These are phyloP conservation scores for Dalbergia cochinchinensis DNA, from an alignment of 306 rosid species.

Conservation along the genomic window DNA sequence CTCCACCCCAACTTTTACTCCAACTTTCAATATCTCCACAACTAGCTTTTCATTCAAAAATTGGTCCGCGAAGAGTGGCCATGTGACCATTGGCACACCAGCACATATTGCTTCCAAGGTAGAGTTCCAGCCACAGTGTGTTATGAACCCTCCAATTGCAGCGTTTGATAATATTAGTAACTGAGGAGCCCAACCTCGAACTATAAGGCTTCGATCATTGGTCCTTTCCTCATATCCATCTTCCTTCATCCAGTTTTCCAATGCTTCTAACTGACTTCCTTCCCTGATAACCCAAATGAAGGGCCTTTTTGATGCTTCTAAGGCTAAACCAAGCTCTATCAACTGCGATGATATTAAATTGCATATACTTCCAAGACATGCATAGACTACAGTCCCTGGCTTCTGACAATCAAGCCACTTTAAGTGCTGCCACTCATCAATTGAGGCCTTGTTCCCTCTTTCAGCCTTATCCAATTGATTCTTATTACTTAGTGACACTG, in stretches of 20 bases:
- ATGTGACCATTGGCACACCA: conserved; percentile 66
- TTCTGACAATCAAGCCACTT: conserved; percentile 63
- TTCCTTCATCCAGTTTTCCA: conserved; percentile 52
- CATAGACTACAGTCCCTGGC: conserved; percentile 48
- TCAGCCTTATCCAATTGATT: conserved; percentile 54
- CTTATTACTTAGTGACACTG: conserved; percentile 53
- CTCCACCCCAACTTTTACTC: conserved; percentile 53
- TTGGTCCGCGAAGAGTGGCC: conserved; percentile 66
- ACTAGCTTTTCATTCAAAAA: conserved; percentile 53
- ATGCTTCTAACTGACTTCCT: conserved; percentile 36
- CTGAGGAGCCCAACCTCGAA: conserved; percentile 70
- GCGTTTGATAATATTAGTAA: conserved; percentile 54
- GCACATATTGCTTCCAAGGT: conserved; percentile 60
- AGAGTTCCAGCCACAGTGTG: conserved; percentile 77
- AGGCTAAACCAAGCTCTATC: conserved; percentile 57
- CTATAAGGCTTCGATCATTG: conserved; percentile 43
- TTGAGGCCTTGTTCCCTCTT: conserved; percentile 55
- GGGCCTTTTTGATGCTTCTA: conserved; percentile 61
- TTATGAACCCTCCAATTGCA: conserved; percentile 61
- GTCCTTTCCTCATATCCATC: conserved; percentile 55
- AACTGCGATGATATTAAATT: conserved; percentile 39
- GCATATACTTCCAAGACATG: conserved; percentile 65
- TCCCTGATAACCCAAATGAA: conserved; percentile 67
- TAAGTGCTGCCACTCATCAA: conserved; percentile 43
- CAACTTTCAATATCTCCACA: conserved; percentile 42